Percentiles rank a stretch among this genome's conserved stretches.
Evolutionary conservation across 2,329 filamentous ascomycete genomes (phyloP).

Genomic region (Claviceps sp.): DNA sequence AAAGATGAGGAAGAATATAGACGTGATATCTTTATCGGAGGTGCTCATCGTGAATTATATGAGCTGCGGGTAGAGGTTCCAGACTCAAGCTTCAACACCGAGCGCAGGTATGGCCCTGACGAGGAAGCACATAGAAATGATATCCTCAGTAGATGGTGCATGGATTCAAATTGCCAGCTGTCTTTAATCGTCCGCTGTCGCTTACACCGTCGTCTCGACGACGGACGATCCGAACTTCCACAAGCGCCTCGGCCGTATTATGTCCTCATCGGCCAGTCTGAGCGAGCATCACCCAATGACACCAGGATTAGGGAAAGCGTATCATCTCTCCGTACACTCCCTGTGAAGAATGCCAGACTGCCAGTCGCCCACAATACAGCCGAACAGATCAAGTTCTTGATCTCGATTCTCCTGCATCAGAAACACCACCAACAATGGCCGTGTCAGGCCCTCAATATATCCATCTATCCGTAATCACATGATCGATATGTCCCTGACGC

Average conservation of each 20-base stretch:
- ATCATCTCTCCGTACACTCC: neutral
- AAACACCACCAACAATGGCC: conserved; percentile 44
- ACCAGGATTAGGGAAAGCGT: neutral
- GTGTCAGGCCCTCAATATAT: conserved; percentile 27
- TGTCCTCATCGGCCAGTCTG: too few species aligned
- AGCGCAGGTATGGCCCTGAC: too few species aligned
- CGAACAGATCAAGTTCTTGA: conserved; percentile 49
- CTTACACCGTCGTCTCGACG: neutral
- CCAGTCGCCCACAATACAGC: conserved; percentile 28
- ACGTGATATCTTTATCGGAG: too few species aligned
- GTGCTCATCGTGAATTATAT: too few species aligned
- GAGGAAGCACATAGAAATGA: too few species aligned
- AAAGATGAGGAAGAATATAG: too few species aligned
- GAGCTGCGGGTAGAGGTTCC: too few species aligned
- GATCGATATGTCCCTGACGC: neutral
- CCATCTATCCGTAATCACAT: neutral
- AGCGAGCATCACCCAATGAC: too few species aligned
- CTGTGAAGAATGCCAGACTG: conserved; percentile 7
- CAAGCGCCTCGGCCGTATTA: neutral
- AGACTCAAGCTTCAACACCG: too few species aligned
- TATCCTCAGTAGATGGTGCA: neutral
- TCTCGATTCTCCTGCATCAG: conserved; percentile 43
- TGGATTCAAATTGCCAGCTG: neutral
- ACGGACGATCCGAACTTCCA: neutral
- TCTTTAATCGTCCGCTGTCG: neutral